Conservation (phyloP, 208 protist genomes). For the Angomonas deanei region DNA sequence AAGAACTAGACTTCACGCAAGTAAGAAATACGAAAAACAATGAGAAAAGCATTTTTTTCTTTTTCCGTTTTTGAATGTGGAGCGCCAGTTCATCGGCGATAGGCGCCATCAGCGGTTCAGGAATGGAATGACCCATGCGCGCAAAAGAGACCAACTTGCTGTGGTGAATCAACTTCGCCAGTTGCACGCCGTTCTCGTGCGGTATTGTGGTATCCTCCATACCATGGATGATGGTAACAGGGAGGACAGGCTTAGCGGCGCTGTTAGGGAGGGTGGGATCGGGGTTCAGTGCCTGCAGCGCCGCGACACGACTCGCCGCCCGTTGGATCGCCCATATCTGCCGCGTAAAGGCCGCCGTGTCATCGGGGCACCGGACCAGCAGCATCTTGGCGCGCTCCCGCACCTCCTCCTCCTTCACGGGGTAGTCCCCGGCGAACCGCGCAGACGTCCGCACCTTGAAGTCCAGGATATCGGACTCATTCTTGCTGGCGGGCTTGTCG, state of each 20-base stretch:
- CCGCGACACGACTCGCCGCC: conserved; percentile 28
- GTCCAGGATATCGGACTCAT: conserved; percentile 23
- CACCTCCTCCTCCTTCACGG: conserved; percentile 15
- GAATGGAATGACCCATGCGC: conserved; percentile 54
- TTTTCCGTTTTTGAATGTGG: conserved; percentile 17
- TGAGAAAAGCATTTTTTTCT: neutral
- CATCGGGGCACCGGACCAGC: conserved; percentile 8
- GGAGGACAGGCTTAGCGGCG: neutral
- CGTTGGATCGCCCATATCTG: conserved; percentile 60
- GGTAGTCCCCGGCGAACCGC: conserved; percentile 33
- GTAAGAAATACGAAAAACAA: neutral
- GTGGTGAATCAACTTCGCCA: conserved; percentile 36
- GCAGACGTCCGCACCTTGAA: conserved; percentile 27
- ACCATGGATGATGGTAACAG: conserved; percentile 66
- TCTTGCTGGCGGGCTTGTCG: conserved; percentile 25
- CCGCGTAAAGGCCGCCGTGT: conserved; percentile 26
- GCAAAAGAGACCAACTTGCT: conserved; percentile 72
- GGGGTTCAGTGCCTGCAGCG: conserved; percentile 20
- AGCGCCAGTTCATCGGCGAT: conserved; percentile 51
- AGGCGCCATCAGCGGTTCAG: conserved; percentile 18
- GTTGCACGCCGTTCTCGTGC: conserved; percentile 43
- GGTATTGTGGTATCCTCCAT: conserved; percentile 56
- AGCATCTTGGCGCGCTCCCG: conserved; percentile 4
- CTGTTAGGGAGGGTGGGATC: conserved; percentile 8
- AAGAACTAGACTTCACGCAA: neutral